A percentile compares a stretch with the other conserved stretches of the same genome.
phyloP scores from a whole-genome alignment of 805 yeast species.

The Spathaspora hagerdaliae region DNA sequence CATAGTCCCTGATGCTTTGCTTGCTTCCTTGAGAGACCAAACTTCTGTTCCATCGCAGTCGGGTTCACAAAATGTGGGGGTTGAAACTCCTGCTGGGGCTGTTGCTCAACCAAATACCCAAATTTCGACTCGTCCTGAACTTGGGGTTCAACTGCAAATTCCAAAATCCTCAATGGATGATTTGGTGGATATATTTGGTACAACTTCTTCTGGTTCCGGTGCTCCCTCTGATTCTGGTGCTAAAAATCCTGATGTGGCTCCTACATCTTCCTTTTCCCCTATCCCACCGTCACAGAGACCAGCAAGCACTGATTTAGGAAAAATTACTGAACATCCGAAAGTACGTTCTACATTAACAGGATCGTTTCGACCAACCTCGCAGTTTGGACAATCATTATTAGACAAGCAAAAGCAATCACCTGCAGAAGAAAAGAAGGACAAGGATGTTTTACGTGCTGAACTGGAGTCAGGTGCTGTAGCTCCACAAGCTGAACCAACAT shows the following conservation, averaged over 20 bases:
- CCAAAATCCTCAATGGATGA: slow-evolving; percentile 62
- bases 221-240: slow-evolving; percentile 28
- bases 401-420: slow-evolving; percentile 18
- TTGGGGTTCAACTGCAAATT: slow-evolving; percentile 10
- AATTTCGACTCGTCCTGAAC: background rate
- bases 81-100: background rate
- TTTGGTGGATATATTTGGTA: slow-evolving; percentile 47
- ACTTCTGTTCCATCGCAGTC: background rate
- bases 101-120: background rate
- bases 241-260: slow-evolving; percentile 9
- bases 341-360: slow-evolving; percentile 29
- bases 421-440: slow-evolving; percentile 15
- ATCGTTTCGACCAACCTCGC: slow-evolving; percentile 75
- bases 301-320: slow-evolving; percentile 33
- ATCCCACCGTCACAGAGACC: slow-evolving; percentile 15
- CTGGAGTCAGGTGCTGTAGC: slow-evolving; percentile 11
- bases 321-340: slow-evolving; percentile 25
- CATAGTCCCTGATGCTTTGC: slow-evolving; percentile 64
- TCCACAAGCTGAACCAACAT: slow-evolving; percentile 12
- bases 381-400: slow-evolving; percentile 75
- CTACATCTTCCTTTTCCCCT: slow-evolving; percentile 9
- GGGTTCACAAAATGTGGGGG: slow-evolving; percentile 6
- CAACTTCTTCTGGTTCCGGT: slow-evolving; percentile 14
- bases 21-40: slow-evolving; percentile 27
- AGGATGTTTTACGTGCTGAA: slow-evolving; percentile 34